Evolutionary conservation across 495 filamentous ascomycete species (phyloP), one percentile per base, ranked within the genome.

Genomic region (Glarea lozoyensis): DNA sequence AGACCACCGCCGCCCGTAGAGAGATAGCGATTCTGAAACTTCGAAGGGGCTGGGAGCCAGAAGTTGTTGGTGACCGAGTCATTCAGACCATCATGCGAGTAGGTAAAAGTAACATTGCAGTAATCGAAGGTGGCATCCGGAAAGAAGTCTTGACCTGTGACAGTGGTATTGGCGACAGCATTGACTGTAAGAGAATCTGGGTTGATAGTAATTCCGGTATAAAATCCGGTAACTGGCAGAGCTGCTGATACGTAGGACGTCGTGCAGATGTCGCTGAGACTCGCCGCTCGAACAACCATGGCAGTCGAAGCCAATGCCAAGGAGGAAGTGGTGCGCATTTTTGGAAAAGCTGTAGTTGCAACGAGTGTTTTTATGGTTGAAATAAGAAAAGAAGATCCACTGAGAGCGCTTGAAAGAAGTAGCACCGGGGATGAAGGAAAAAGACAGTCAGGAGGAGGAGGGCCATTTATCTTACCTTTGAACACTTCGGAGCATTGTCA

Each of bases 31-130:
- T 60, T 60, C 25, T 42, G 37, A 34, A 51, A 51, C 23, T 70
- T 69, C 57, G 60, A 69, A 4, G 43, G 27, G 9, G 56, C 38
- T 0, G 68, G 70, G 2, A 71, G 53, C 60, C 59, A 66, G 19
- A 60, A 40, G 34, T 55, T 49, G 32, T 59, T 49, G 31, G 46
- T 40, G 36, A 73, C 48, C 1, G 17, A 38, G 41, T 72, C 67
- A 46, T 63, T 50, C 22, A 43, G 37, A 3, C 60, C 66, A 0
- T 58, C 54, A 46, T 71, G 67, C 2, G 66, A 65, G 46, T 71
- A 68, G 12, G 59, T 55, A 25, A 72, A 46, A 1, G 62, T 70
- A 20, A 72, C 52, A 42, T 70, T 69, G 51, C 69, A 71, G 50
- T 69, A 70, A n/a, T 43, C 40, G 21, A 52, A 42, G 11, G 19